Conservation (phyloP, 805 yeast genomes). For the Lachancea dasiensis region DNA sequence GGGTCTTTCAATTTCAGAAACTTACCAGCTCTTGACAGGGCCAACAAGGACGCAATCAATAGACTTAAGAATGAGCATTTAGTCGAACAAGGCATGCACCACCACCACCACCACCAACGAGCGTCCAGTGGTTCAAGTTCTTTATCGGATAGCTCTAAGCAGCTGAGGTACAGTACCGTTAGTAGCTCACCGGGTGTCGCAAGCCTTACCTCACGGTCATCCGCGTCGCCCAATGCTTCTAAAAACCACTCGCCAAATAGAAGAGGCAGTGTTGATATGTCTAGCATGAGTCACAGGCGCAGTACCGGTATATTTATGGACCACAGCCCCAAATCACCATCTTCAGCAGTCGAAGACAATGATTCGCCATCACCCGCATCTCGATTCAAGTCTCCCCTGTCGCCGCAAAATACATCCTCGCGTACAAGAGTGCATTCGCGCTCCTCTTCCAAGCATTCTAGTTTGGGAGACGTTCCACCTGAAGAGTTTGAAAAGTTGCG, state of each 20-base stretch:
- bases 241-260: constrained; percentile 23
- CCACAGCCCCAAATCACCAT: constrained; percentile 1
- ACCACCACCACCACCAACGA: constrained; percentile 30
- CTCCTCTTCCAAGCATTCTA: constrained; percentile 20
- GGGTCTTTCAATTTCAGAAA: constrained; percentile 92
- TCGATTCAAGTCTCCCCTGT: constrained; percentile 27
- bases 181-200: constrained; percentile 11
- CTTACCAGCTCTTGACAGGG: constrained; percentile 82
- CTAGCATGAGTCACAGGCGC: constrained; percentile 15
- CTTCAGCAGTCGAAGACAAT: neutral
- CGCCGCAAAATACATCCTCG: constrained; percentile 21
- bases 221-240: constrained; percentile 21
- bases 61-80: constrained; percentile 78
- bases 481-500: constrained; percentile 24
- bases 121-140: constrained; percentile 34
- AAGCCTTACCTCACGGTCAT: constrained; percentile 15
- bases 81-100: constrained; percentile 22
- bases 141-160: constrained; percentile 27
- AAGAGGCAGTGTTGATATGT: constrained; percentile 17
- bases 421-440: constrained; percentile 44
- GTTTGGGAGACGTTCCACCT: constrained; percentile 17
- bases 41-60: constrained; percentile 87
- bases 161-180: constrained; percentile 18
- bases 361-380: constrained; percentile 11
- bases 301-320: constrained; percentile 1